Percentiles rank a stretch among this genome's conserved stretches.
phyloP scores from a whole-genome alignment of 2,329 filamentous ascomycete species.

The Trichoderma asperellum region DNA sequence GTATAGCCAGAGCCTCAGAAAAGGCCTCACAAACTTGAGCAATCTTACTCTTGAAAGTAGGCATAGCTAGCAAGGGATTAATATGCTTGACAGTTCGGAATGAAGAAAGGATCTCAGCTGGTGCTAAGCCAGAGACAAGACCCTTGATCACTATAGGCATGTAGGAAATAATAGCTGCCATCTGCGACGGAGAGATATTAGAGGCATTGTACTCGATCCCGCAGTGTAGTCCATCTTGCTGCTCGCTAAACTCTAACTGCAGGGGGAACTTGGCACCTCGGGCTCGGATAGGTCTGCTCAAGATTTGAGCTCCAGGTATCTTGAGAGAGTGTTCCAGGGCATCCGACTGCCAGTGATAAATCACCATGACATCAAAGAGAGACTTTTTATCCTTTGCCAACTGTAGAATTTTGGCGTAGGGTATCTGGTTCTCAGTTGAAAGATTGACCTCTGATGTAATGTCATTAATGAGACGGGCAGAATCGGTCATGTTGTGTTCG shows the following conservation, averaged over 20 bases:
- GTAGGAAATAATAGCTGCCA: conserved; percentile 3
- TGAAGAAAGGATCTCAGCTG: neutral
- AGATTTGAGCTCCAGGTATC: neutral
- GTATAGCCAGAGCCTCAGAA: neutral
- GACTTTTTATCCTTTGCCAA: neutral
- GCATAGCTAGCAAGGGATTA: neutral
- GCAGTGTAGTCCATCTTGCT: neutral
- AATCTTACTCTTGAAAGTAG: neutral
- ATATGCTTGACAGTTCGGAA: neutral
- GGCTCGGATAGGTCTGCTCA: neutral
- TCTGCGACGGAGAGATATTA: neutral
- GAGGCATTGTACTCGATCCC: conserved; percentile 4
- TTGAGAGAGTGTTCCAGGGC: conserved; percentile 4
- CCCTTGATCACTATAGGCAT: neutral
- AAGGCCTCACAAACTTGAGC: neutral
- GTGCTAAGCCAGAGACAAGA: neutral
- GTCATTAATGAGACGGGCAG: neutral
- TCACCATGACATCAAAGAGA: conserved; percentile 5
- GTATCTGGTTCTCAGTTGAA: conserved; percentile 1
- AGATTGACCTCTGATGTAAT: neutral
- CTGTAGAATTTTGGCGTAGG: neutral
- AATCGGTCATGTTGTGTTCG: neutral
- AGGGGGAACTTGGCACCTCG: conserved; percentile 2
- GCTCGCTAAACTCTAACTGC: conserved; percentile 14
- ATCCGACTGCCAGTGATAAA: conserved; percentile 16